phyloP scores from a whole-genome alignment of 2,329 filamentous ascomycete species.

The Apiospora malaysiana region DNA sequence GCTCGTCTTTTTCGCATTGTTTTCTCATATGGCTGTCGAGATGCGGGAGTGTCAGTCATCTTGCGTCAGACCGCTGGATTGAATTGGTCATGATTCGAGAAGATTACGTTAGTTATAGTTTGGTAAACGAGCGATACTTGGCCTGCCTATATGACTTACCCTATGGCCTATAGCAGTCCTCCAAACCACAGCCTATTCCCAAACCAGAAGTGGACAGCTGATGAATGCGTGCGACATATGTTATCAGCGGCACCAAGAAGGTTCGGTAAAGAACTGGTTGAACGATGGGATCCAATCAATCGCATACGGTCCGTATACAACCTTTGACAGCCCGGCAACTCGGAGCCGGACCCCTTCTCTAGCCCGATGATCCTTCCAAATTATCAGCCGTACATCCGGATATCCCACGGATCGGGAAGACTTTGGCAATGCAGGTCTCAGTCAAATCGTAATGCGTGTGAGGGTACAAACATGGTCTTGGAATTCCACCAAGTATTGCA shows the following conservation, averaged over 20 bases:
- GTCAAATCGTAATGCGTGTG: no score
- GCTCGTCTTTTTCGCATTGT: not conserved
- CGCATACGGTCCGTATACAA: not conserved
- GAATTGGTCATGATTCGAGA: not conserved
- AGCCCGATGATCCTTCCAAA: not conserved
- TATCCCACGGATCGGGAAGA: not conserved
- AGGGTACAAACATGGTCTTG: no score
- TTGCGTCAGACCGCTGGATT: slow-evolving; percentile 12
- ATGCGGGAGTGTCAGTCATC: not conserved
- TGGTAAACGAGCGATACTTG: not conserved
- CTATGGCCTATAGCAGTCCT: not conserved
- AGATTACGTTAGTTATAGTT: not conserved
- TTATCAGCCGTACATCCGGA: no score
- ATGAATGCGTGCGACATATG: not conserved
- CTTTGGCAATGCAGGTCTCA: no score
- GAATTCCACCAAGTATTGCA: no score
- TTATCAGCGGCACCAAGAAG: not conserved
- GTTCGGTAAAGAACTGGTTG: not conserved
- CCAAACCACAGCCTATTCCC: not conserved
- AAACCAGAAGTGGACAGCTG: not conserved
- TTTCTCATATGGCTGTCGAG: not conserved
- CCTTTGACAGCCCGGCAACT: not conserved
- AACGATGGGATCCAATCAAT: not conserved
- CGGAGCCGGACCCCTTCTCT: not conserved
- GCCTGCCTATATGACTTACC: not conserved